Evolutionary conservation across 164 flowering plant genomes (phyloP), one percentile per base, ranked within the genome.

Genomic region (Tetracentron sinense): DNA sequence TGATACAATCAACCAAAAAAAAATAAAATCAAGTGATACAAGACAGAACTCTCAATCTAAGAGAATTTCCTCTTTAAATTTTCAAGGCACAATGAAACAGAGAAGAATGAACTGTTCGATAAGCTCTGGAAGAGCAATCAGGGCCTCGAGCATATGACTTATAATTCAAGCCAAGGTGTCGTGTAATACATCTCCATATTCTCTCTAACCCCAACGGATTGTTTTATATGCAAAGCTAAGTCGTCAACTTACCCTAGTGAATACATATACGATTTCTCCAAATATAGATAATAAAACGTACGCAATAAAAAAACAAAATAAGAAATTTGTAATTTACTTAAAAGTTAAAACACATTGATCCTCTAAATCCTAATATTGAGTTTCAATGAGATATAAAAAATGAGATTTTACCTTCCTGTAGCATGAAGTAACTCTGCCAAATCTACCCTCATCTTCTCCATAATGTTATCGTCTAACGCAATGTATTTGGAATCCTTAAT

Each of bases 371-470:
- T 56, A 22, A 48, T 62, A 47, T 26, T 21, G 22, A 60, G 54
- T 42, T 12, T 59, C 17, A 51, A 38, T 64, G 23, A 54, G 54
- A 61, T 60, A 53, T 29, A 42, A 27, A 42, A 27, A 67, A 51
- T 25, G 25, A 54, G 17, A 57, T 30, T 58, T 68, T 75, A 93
- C 98, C 97, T 88, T 81, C 98, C 98, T 15, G 78, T 86, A 62
- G 58, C 72, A 76, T 90, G 97, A 70, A 88, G 92, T 61, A 93
- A 67, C 67, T 90, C 97, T 14, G 94, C 92, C 73, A 93, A 78
- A 61, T 93, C 98, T 58, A 83, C 68, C 77, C 89, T 85, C 81
- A 87, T 85, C 75, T 83, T 85, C 82, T 90, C 92, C 77, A 90
- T 64, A 33, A 78, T 38, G 53, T 62, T 60, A 51, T 88, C 90